Conservation (phyloP, 352 stramenopile species). For the Globisporangium sylvaticum region DNA sequence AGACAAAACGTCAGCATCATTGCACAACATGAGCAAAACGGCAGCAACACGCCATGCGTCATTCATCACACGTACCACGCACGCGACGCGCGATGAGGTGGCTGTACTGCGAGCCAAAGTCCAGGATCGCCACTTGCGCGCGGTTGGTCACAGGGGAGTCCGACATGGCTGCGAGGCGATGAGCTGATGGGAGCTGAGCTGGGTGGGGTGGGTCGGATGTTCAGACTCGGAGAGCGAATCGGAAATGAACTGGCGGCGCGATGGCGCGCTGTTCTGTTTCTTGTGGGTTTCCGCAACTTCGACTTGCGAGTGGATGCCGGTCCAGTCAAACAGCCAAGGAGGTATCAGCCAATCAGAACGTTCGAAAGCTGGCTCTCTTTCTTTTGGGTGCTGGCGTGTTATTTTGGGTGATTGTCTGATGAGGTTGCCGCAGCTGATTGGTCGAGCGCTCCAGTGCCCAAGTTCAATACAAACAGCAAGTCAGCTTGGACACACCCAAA, state of each 20-base stretch:
- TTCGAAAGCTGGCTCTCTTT: too few species aligned
- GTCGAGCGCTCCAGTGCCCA: too few species aligned
- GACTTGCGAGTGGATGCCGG: constrained; percentile 10
- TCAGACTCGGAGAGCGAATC: constrained; percentile 5
- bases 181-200: constrained; percentile 8
- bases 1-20: constrained; percentile 12
- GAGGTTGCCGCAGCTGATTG: too few species aligned
- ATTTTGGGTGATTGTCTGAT: too few species aligned
- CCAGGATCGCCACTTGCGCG: constrained; percentile 97
- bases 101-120: constrained; percentile 99
- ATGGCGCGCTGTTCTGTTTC: background rate
- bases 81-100: constrained; percentile 98
- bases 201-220: background rate
- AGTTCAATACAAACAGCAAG: too few species aligned
- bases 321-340: constrained; percentile 24
- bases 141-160: constrained; percentile 87
- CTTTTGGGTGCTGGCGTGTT: too few species aligned
- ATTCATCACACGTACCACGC: constrained; percentile 49
- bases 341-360: constrained; percentile 13
- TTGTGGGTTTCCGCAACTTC: constrained; percentile 13
- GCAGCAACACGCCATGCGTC: background rate
- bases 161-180: constrained; percentile 36
- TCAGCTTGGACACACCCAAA: too few species aligned
- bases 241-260: constrained; percentile 7
- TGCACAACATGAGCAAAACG: background rate